A percentile compares a stretch with the other conserved stretches of the same genome.
phyloP scores from a whole-genome alignment of 225 moss, liverwort and hornwort genomes.

The Sphagnum tenellum region DNA sequence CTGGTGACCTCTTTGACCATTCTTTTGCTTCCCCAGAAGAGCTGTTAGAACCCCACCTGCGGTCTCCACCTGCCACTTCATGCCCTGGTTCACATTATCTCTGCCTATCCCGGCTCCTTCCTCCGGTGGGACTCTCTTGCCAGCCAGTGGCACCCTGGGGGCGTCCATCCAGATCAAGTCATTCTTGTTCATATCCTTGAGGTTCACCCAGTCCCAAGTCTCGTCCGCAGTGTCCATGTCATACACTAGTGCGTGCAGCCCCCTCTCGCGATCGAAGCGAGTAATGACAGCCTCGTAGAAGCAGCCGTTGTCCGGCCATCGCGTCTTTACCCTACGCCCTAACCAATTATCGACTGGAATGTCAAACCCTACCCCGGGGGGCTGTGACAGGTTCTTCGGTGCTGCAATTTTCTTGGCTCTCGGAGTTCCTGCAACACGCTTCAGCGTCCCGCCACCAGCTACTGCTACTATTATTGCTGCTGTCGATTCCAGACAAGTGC shows the following conservation, averaged over 20 bases:
- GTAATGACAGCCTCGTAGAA: constrained; percentile 18
- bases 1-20: constrained; percentile 6
- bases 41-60: background rate
- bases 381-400: background rate
- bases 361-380: constrained; percentile 1
- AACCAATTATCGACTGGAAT: background rate
- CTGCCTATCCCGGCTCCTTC: constrained; percentile 2
- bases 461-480: background rate
- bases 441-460: background rate
- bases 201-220: constrained; percentile 12
- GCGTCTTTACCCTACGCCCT: constrained; percentile 5
- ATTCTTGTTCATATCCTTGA: constrained; percentile 9
- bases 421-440: background rate
- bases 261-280: constrained; percentile 5
- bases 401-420: constrained; percentile 3
- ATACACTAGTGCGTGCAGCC: constrained; percentile 11
- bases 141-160: background rate
- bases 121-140: background rate
- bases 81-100: constrained; percentile 3
- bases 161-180: constrained; percentile 12
- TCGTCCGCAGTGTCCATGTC: constrained; percentile 9
- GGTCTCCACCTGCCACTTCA: constrained; percentile 4
- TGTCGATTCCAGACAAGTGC: constrained; percentile 1
- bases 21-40: constrained; percentile 5
- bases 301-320: constrained; percentile 6